Conservation (phyloP, 1,284 basidiomycete genomes). For the Omphalotus olearius region DNA sequence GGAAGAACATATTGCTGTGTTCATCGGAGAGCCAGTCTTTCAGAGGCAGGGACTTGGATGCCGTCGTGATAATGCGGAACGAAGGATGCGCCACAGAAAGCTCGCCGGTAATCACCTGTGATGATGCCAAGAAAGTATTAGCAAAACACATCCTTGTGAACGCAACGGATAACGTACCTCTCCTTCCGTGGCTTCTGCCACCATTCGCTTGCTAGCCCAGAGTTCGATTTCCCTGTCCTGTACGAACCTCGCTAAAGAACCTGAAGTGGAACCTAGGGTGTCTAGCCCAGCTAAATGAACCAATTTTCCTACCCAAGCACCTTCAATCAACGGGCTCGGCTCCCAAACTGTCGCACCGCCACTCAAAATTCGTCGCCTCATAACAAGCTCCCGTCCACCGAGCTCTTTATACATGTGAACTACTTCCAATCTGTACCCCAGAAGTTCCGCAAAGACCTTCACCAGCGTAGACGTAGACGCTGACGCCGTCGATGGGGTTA, state of each 20-base stretch:
- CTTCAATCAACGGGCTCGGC: slow-evolving; percentile 54
- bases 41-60: slow-evolving; percentile 55
- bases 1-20: slow-evolving; percentile 67
- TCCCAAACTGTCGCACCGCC: slow-evolving; percentile 62
- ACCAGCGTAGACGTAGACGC: slow-evolving; percentile 48
- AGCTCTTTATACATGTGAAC: slow-evolving; percentile 66
- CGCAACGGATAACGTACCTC: slow-evolving; percentile 32
- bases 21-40: slow-evolving; percentile 65
- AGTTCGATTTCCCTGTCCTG: slow-evolving; percentile 61
- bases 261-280: slow-evolving; percentile 53
- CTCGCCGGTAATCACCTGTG: slow-evolving; percentile 32
- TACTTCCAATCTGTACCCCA: slow-evolving; percentile 57
- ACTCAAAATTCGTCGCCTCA: slow-evolving; percentile 48
- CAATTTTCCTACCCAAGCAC: slow-evolving; percentile 53
- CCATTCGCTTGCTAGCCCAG: slow-evolving; percentile 58
- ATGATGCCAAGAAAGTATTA: slow-evolving; percentile 1
- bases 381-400: slow-evolving; percentile 60
- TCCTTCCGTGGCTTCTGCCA: slow-evolving; percentile 38
- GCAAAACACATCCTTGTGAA: neutral
- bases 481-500: slow-evolving; percentile 43
- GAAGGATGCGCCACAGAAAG: slow-evolving; percentile 50
- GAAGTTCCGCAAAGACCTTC: slow-evolving; percentile 42
- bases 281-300: slow-evolving; percentile 58
- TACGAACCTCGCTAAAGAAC: slow-evolving; percentile 50
- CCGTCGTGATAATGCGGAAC: slow-evolving; percentile 57